Evolutionary conservation across 2,329 filamentous ascomycete species (phyloP).

Genomic region (Hawksworthiomyces lignivorus): DNA sequence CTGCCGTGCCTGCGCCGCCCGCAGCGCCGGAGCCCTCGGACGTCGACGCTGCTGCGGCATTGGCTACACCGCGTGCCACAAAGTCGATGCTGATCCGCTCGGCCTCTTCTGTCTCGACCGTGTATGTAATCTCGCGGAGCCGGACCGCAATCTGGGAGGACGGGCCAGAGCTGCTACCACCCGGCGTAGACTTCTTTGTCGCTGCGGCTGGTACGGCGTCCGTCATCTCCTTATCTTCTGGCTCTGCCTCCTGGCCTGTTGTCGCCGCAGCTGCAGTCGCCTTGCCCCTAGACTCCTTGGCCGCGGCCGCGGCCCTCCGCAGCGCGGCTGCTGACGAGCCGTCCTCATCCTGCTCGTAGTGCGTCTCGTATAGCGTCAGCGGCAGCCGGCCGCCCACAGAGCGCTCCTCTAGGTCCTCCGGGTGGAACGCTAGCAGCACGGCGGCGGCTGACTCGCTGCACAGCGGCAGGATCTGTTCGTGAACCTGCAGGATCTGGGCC

Average conservation of each 20-base stretch:
- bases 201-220: constrained; percentile 30
- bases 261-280: not conserved
- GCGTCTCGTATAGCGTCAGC: constrained; percentile 83
- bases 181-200: not conserved
- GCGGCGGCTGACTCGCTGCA: constrained; percentile 83
- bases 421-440: constrained; percentile 80
- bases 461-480: constrained; percentile 64
- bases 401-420: constrained; percentile 45
- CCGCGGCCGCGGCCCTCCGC: no score
- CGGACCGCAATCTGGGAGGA: constrained; percentile 56
- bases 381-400: constrained; percentile 73
- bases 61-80: constrained; percentile 76
- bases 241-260: not conserved
- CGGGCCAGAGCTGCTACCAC: constrained; percentile 28
- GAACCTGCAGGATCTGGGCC: constrained; percentile 60
- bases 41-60: constrained; percentile 55
- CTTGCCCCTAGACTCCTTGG: no score
- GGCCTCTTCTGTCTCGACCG: constrained; percentile 86
- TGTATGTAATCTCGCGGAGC: constrained; percentile 79
- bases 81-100: constrained; percentile 98
- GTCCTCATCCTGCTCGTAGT: constrained; percentile 56
- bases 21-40: constrained; percentile 43
- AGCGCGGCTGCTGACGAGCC: not conserved
- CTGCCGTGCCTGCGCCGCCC: constrained; percentile 23
- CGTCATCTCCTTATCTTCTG: constrained; percentile 64